Base-by-base conservation (phyloP, 257 asterid genomes). In the Solanum bulbocastanum region DNA sequence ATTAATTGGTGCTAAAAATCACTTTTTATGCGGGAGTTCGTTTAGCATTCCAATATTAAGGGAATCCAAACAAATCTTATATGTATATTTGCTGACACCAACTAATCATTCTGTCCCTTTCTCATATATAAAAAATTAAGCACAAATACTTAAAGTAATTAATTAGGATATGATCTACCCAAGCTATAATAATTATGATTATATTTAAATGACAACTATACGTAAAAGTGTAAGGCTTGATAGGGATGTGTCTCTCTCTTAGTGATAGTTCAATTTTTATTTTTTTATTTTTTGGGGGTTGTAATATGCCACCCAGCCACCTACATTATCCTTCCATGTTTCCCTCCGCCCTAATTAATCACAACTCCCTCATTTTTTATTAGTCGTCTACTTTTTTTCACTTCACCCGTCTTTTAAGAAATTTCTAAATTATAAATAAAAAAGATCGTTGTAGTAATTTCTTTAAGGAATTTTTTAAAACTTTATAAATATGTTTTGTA, bases 1-100 rank as follows among this genome's bases (percentile, higher is more conserved):
- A 42, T 42, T 42, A 11, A 42, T 42, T 42, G 1, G 0, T 0
- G 5, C 14, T 42, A 42, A 42, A 0, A 0, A 42, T 42, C 0
- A 42, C 10, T 42, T 3, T 3, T 3, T 0, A 42, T 42, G 49
- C 0, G 15, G 11, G 2, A 11, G 33, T 75, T 23, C 6, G 13
- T 75, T 75, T 75, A 75, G 22, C 18, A 39, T 75, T 39, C 58
- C 83, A 75, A 39, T 3, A 74, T n/a, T 13, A 22, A 74, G 25
- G 56, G 52, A 74, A 36, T 4, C 83, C 8, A 75, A 52, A 73
- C 33, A 74, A 74, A 74, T 74, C 83, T 74, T 74, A 56, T 18
- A 20, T 7, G 25, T 20, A 56, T 7, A 62, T 62, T 62, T 73
- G 18, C 20, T 75, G 83, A 76, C 35, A 14, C n/a, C n/a, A 25